Evolutionary conservation across 805 yeast genomes (phyloP), one percentile per base, ranked within the genome.

Genomic region (Saccharomyces jurei): DNA sequence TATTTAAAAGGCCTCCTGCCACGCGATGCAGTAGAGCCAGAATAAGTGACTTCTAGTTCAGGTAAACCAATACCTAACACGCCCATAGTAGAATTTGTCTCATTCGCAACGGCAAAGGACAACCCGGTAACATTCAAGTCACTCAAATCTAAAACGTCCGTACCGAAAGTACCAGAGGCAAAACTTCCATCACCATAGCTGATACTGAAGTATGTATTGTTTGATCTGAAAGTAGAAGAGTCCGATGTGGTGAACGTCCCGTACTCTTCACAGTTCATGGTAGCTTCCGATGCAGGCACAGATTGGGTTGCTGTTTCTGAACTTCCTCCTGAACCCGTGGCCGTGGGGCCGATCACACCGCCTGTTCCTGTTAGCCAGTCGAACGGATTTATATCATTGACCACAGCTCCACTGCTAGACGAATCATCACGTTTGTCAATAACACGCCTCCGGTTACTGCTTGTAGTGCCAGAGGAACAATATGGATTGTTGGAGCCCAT

Each of bases 31-130:
- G 54, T 46, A 6, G 61, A 50, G 25, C 73, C 73, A 1, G 77
- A 63, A 56, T 74, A 73, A 0, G 92, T 86, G 3, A 81, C 74
- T 68, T 90, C 96, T 53, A 87, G 75, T 13, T 82, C 86, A 4
- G 80, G 71, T 51, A 86, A 74, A 10, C 94, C 92, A 58, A 87
- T 81, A 28, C 91, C 90, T 46, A 87, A 69, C 27, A 88, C 92
- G 54, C 95, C 92, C 48, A 70, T 70, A 8, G 81, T 68, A 3
- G 91, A 82, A 57, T 82, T 81, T 1, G 89, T 80, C 36, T 69
- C 67, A 63, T 81, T 81, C 2, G 87, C 95, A 26, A 89, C 81
- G 1, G 95, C 97, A 67, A 90, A 78, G 4, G 89, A 81, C 30
- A 86, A 71, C 54, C 74, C 71, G 0, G 73, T 63, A 13, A 89